Conservation (phyloP, 495 filamentous ascomycete genomes). For the Penicillium verhagenii region DNA sequence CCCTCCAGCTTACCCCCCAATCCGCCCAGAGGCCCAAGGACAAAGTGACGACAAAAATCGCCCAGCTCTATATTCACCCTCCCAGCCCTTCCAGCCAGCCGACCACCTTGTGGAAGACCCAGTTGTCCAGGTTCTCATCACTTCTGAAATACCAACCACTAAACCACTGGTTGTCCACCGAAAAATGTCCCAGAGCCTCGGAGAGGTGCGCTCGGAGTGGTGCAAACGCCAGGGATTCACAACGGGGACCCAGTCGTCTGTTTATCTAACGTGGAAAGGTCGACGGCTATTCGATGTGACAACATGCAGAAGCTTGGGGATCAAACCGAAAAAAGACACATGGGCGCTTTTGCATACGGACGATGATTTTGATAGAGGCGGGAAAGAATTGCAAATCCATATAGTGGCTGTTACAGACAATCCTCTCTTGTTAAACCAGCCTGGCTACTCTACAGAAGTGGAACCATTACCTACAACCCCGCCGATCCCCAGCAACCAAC, state of each 20-base stretch:
- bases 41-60: not conserved
- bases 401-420: constrained; percentile 73
- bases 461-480: not conserved
- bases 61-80: not conserved
- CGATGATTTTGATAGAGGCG: constrained; percentile 28
- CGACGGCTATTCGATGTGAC: constrained; percentile 70
- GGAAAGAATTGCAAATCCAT: constrained; percentile 44
- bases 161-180: constrained; percentile 65
- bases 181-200: constrained; percentile 61
- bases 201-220: constrained; percentile 67
- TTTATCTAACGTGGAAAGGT: constrained; percentile 80
- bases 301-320: constrained; percentile 64
- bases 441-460: not conserved
- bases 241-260: constrained; percentile 39
- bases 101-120: constrained; percentile 29
- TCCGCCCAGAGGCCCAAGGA: not conserved
- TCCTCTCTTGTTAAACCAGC: constrained; percentile 22
- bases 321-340: constrained; percentile 41
- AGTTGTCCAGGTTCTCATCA: constrained; percentile 69
- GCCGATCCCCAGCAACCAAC: not conserved
- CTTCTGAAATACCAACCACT: constrained; percentile 60
- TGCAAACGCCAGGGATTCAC: constrained; percentile 57
- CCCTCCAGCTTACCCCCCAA: not conserved
- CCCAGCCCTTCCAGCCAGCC: not conserved
- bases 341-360: constrained; percentile 29